These are phyloP conservation scores for Byssothecium circinans DNA, from an alignment of 2,329 filamentous ascomycete species.

Conservation along the genomic window DNA sequence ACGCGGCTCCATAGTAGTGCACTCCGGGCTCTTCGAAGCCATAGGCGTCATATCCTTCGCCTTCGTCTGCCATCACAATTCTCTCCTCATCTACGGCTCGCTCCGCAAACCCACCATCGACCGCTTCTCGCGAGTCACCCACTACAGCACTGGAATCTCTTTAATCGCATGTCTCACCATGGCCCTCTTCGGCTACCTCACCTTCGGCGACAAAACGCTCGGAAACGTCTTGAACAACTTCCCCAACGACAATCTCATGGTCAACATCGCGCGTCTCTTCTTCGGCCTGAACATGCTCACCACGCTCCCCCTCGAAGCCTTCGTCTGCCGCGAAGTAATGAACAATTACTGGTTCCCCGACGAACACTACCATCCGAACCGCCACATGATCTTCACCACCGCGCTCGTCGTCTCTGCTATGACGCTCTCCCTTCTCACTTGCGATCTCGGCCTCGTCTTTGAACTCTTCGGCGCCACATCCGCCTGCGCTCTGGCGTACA, in stretches of 20 bases:
- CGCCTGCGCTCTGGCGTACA: slow-evolving; percentile 91
- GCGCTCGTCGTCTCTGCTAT: slow-evolving; percentile 77
- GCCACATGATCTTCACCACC: slow-evolving; percentile 86
- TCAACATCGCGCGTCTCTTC: slow-evolving; percentile 91
- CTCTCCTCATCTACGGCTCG: slow-evolving; percentile 94
- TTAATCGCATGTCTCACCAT: slow-evolving; percentile 89
- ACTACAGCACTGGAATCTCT: slow-evolving; percentile 87
- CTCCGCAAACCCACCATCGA: slow-evolving; percentile 92
- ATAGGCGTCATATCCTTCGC: slow-evolving; percentile 97
- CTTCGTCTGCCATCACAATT: slow-evolving; percentile 87
- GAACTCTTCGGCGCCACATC: slow-evolving; percentile 95
- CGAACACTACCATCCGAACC: slow-evolving; percentile 77
- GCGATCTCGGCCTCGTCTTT: slow-evolving; percentile 91
- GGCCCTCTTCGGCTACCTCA: slow-evolving; percentile 86
- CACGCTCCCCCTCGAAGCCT: slow-evolving; percentile 91
- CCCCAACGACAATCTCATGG: slow-evolving; percentile 83
- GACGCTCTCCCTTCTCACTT: slow-evolving; percentile 78
- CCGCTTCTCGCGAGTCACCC: slow-evolving; percentile 89
- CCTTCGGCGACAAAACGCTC: slow-evolving; percentile 86
- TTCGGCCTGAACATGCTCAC: slow-evolving; percentile 99
- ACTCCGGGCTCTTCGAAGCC: slow-evolving; percentile 87
- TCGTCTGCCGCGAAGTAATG: slow-evolving; percentile 97
- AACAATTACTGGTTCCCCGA: slow-evolving; percentile 75
- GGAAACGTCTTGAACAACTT: slow-evolving; percentile 99
- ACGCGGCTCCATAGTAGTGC: slow-evolving; percentile 71